These are phyloP conservation scores for Platanthera zijinensis DNA, from an alignment of 106 monocot species.

Conservation along the genomic window DNA sequence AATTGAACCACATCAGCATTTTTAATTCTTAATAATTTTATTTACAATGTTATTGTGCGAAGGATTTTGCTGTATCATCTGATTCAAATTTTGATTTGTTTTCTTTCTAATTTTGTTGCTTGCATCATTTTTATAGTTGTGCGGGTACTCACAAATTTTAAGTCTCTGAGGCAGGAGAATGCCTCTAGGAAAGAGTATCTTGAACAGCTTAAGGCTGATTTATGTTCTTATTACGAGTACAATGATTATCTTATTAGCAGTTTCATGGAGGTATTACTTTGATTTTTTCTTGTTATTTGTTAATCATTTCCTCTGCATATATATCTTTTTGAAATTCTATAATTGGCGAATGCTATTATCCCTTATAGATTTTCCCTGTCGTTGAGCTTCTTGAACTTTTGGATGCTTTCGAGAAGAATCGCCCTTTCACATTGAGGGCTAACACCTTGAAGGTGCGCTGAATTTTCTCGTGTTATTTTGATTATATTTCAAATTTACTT, in stretches of 20 bases:
- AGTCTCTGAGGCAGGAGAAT: slow-evolving; percentile 60
- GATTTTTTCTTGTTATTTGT: background rate
- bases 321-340: background rate
- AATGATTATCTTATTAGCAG: slow-evolving; percentile 79
- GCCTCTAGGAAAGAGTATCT: slow-evolving; percentile 65
- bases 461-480: background rate
- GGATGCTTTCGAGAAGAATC: slow-evolving; percentile 75
- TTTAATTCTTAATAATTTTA: background rate
- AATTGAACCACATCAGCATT: background rate
- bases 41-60: background rate
- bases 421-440: slow-evolving; percentile 71
- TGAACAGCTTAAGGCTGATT: slow-evolving; percentile 63
- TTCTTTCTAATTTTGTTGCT: background rate
- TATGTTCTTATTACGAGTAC: slow-evolving; percentile 82
- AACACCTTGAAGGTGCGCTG: slow-evolving; percentile 82
- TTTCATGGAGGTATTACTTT: slow-evolving; percentile 61
- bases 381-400: slow-evolving; percentile 79
- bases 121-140: slow-evolving; percentile 35
- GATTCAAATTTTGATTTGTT: background rate
- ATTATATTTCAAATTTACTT: background rate
- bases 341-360: background rate
- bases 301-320: slow-evolving; percentile 3
- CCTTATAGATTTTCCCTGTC: slow-evolving; percentile 64
- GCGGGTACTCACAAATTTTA: slow-evolving; percentile 76
- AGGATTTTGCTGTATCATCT: background rate